These are phyloP conservation scores for Fragaria nilgerrensis DNA, from an alignment of 306 rosid genomes.

Conservation along the genomic window DNA sequence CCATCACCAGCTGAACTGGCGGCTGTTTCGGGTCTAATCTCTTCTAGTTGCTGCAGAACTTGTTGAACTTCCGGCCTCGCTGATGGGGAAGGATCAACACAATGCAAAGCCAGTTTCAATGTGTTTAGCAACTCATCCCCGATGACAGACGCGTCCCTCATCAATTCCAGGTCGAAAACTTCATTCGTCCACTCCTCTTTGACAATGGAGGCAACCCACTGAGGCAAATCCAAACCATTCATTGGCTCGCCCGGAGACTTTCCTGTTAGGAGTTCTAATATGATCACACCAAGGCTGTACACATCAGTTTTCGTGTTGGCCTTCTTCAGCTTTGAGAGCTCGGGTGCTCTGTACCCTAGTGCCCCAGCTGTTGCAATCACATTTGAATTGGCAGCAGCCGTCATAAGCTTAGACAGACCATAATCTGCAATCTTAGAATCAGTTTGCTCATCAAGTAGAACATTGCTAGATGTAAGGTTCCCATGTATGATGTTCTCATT, in stretches of 20 bases:
- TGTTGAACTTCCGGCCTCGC: conserved; percentile 75
- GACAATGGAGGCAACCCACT: conserved; percentile 96
- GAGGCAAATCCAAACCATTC: conserved; percentile 91
- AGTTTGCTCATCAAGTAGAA: conserved; percentile 58
- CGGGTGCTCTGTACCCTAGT: conserved; percentile 86
- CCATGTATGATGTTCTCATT: conserved; percentile 75
- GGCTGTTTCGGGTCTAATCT: conserved; percentile 57
- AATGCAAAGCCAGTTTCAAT: conserved; percentile 83
- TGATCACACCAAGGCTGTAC: conserved; percentile 91
- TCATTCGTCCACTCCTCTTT: conserved; percentile 98
- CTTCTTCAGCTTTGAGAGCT: conserved; percentile 81
- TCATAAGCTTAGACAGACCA: conserved; percentile 79
- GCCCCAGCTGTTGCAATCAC: conserved; percentile 87
- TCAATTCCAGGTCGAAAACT: conserved; percentile 83
- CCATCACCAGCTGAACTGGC: conserved; percentile 56
- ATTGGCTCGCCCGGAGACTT: conserved; percentile 83
- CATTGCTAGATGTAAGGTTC: conserved; percentile 78
- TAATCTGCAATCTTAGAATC: conserved; percentile 70
- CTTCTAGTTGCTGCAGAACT: conserved; percentile 78
- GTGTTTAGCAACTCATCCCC: conserved; percentile 86
- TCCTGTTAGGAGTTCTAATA: conserved; percentile 89
- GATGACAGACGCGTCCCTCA: conserved; percentile 68
- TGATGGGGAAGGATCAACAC: conserved; percentile 97
- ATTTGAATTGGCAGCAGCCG: conserved; percentile 74
- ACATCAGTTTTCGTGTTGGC: conserved; percentile 78